phyloP scores from a whole-genome alignment of 2,329 filamentous ascomycete genomes.

The Sordariomycetes sp. region DNA sequence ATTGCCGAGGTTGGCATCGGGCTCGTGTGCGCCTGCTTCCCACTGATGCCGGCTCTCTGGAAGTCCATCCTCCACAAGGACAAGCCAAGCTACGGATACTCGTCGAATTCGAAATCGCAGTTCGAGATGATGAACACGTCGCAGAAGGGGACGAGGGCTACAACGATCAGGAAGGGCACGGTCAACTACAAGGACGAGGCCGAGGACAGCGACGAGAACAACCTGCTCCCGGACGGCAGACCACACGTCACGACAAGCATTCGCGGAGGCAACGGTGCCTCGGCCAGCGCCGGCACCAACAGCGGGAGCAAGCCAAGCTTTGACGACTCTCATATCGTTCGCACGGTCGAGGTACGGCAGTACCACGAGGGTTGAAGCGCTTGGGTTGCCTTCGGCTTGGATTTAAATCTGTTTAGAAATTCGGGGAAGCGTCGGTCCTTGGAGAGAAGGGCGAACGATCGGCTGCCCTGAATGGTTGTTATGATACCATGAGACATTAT shows the following conservation, averaged over 20 bases:
- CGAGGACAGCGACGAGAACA: conserved; percentile 1
- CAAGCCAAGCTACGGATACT: neutral
- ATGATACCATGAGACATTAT: no score
- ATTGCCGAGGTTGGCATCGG: conserved; percentile 2
- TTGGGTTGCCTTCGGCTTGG: no score
- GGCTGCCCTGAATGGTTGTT: no score
- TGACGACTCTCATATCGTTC: no score
- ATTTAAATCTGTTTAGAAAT: no score
- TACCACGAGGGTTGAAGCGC: no score
- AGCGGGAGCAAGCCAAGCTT: no score
- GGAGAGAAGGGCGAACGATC: no score
- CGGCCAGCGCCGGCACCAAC: no score
- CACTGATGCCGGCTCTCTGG: conserved; percentile 1
- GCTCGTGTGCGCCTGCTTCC: conserved; percentile 1
- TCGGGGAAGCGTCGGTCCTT: no score
- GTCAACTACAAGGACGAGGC: neutral
- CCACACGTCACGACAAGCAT: neutral
- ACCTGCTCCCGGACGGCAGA: neutral
- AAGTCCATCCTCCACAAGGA: conserved; percentile 2
- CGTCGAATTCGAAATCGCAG: neutral
- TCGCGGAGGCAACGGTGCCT: neutral
- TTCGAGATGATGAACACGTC: conserved; percentile 1
- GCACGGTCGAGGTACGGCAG: no score
- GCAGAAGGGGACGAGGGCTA: neutral
- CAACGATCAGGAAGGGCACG: neutral